Evolutionary conservation across 345 rosid genomes (phyloP).

Genomic region (Conringia planisiliqua): DNA sequence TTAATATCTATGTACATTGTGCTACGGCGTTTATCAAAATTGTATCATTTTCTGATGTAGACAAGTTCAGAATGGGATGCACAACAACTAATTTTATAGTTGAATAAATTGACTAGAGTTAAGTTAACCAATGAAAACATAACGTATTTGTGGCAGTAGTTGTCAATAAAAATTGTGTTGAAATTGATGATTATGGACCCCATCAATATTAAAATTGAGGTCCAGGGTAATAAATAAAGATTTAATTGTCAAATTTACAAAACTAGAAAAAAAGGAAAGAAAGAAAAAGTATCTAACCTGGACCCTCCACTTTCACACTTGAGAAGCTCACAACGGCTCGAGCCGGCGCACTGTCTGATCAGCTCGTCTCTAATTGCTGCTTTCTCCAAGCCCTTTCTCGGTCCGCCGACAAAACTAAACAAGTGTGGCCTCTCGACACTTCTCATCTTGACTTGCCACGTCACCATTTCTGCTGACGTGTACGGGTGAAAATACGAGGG

Average conservation of each 20-base stretch:
- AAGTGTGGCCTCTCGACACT: slow-evolving; percentile 28
- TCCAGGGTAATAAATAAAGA: neutral
- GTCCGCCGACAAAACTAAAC: slow-evolving; percentile 57
- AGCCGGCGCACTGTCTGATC: slow-evolving; percentile 42
- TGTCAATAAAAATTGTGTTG: neutral
- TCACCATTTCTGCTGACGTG: slow-evolving; percentile 30
- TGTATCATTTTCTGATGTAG: neutral
- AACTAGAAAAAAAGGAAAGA: neutral
- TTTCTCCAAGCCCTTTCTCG: slow-evolving; percentile 32
- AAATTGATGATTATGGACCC: slow-evolving; percentile 15
- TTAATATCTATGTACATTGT: too few species aligned
- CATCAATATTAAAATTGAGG: neutral
- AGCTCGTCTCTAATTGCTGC: slow-evolving; percentile 46
- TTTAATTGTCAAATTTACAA: neutral
- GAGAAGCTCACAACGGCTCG: slow-evolving; percentile 40
- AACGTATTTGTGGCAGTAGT: slow-evolving; percentile 4
- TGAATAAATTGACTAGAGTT: neutral
- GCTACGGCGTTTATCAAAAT: neutral
- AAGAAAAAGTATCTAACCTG: slow-evolving; percentile 10
- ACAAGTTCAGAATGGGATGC: neutral
- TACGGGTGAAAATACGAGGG: slow-evolving; percentile 67
- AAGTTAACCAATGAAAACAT: slow-evolving; percentile 5
- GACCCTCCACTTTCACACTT: slow-evolving; percentile 39
- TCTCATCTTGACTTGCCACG: slow-evolving; percentile 49
- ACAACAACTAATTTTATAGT: neutral